These are phyloP conservation scores for Sporothrix luriei DNA, from an alignment of 2,329 filamentous ascomycete species.

Conservation along the genomic window DNA sequence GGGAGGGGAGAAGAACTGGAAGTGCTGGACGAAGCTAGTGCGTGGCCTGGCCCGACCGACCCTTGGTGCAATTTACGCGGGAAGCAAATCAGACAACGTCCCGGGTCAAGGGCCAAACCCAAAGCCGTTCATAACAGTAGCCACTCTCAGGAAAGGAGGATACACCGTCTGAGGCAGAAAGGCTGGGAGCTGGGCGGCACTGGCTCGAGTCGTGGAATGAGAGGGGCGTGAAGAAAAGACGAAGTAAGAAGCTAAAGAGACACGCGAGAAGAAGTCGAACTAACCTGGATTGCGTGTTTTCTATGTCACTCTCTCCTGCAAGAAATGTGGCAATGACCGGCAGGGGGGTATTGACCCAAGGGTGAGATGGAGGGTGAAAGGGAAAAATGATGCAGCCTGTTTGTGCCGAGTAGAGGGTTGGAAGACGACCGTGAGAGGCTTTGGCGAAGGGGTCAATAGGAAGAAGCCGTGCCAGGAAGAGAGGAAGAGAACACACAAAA, in stretches of 20 bases:
- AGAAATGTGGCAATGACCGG: conserved; percentile 6
- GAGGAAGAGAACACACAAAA: not conserved
- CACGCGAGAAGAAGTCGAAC: conserved; percentile 14
- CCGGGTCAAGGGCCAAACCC: conserved; percentile 18
- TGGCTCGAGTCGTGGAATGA: conserved; percentile 14
- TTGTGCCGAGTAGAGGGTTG: not conserved
- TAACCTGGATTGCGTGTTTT: conserved; percentile 26
- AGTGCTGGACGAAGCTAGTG: conserved; percentile 17
- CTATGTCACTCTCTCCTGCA: not conserved
- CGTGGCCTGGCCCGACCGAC: not conserved
- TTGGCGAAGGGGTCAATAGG: not conserved
- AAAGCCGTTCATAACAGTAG: not conserved
- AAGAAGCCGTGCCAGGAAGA: not conserved
- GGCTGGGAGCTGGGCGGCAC: conserved; percentile 23
- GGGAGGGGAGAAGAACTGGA: conserved; percentile 11
- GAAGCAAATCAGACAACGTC: conserved; percentile 26
- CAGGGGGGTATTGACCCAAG: conserved; percentile 8
- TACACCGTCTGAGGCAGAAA: not conserved
- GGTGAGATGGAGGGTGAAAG: conserved; percentile 11
- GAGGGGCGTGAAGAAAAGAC: not conserved
- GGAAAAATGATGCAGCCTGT: conserved; percentile 1
- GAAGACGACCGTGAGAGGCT: not conserved
- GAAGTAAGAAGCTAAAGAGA: conserved; percentile 1
- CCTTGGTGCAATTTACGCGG: conserved; percentile 25
- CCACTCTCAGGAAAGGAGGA: conserved; percentile 8